Evolutionary conservation across 208 protist species (phyloP).

Genomic region (Entamoeba histolytica): DNA sequence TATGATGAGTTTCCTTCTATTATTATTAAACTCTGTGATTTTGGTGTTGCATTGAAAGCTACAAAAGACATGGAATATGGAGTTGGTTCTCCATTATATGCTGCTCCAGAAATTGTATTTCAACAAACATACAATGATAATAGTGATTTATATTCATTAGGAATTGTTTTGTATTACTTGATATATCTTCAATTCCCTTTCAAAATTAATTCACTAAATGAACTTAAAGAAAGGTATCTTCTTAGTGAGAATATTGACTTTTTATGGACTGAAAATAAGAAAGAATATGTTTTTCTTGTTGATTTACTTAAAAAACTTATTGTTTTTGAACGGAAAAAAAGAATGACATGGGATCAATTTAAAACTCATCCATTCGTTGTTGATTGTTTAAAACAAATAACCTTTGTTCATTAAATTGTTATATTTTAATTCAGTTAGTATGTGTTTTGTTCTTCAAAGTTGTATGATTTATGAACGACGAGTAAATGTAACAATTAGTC

Average conservation of each 20-base stretch:
- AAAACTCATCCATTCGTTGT: background rate
- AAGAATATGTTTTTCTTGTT: background rate
- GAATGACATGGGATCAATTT: background rate
- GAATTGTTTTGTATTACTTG: background rate
- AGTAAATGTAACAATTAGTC: background rate
- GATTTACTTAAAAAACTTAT: background rate
- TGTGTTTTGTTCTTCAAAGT: no score
- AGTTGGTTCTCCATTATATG: background rate
- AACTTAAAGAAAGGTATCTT: background rate
- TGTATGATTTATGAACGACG: background rate
- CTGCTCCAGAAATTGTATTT: background rate
- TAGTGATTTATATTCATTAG: background rate
- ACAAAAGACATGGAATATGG: background rate
- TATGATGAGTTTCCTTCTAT: background rate
- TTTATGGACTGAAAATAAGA: background rate
- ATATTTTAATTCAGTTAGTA: no score
- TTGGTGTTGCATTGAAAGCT: background rate
- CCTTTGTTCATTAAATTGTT: no score
- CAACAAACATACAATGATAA: background rate
- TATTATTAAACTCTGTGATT: background rate
- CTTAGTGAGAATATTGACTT: background rate
- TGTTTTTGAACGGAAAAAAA: background rate
- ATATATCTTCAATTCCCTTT: background rate
- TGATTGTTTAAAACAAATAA: background rate
- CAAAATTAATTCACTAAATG: background rate